Conservation (phyloP, 1,284 basidiomycete genomes). For the Pisolithus thermaeus region DNA sequence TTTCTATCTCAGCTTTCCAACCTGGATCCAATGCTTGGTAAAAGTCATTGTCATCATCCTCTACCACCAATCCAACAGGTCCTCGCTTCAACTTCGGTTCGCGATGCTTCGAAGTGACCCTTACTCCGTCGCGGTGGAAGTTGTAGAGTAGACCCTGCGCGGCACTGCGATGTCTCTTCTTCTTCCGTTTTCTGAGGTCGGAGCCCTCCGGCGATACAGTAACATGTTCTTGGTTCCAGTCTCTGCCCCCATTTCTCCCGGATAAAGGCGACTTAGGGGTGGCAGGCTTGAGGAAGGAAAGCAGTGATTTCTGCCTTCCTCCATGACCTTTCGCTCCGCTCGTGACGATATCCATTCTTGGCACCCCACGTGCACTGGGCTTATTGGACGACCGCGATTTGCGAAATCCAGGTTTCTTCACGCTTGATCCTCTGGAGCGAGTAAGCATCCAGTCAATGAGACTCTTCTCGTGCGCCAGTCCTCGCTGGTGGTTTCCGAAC, state of each 20-base stretch:
- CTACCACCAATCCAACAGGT: constrained; percentile 20
- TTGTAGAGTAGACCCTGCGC: constrained; percentile 18
- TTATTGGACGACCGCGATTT: constrained; percentile 5
- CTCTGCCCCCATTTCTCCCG: constrained; percentile 5
- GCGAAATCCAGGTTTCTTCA: constrained; percentile 12
- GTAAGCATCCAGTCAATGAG: constrained; percentile 57
- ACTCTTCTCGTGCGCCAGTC: constrained; percentile 33
- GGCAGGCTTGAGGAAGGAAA: constrained; percentile 25
- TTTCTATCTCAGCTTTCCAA: constrained; percentile 29
- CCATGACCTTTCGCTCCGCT: constrained; percentile 29
- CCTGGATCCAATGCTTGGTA: constrained; percentile 39
- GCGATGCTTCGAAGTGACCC: constrained; percentile 23
- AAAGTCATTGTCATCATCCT: constrained; percentile 40
- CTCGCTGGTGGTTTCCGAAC: constrained; percentile 22
- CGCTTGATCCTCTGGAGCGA: constrained; percentile 32
- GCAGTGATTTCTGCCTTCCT: constrained; percentile 33
- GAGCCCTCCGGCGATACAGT: constrained; percentile 1
- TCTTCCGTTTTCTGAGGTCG: constrained; percentile 12
- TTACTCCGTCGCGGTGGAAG: constrained; percentile 20
- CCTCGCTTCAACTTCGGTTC: constrained; percentile 7
- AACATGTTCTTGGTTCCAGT: constrained; percentile 3
- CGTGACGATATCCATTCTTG: constrained; percentile 32
- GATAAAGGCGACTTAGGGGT: constrained; percentile 5
- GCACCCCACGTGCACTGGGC: constrained; percentile 5
- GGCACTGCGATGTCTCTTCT: constrained; percentile 5